Base-by-base conservation (phyloP, 148 eudicot species). In the Selenicereus undatus region DNA sequence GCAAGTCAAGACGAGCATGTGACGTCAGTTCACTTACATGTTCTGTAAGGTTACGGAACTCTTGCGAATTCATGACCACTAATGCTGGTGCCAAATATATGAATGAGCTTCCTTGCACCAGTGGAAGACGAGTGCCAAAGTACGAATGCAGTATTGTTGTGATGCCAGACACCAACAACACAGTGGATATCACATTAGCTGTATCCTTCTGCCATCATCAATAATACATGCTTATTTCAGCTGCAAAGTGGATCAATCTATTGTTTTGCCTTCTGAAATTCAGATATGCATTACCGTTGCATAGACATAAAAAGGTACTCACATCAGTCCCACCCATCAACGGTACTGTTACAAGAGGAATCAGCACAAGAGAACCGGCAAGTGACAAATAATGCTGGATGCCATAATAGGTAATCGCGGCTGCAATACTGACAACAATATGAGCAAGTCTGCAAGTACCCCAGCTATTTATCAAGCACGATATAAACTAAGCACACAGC, bases 81-180 rank as follows among this genome's bases (percentile, higher is more conserved):
- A 93, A 87, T 81, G 92, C 97, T 68, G 99, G 97, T 56, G 97
- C 97, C 88, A 93, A 85, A 87, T 91, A 96, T 80, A 93, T 93
- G 89, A 96, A 96, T 70, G 99, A 96, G 88, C 98, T 91, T 83
- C 99, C 99, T 85, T 93, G 98, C 82, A 96, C 90, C 89, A 96
- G 78, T 30, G 99, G 99, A 77, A 96, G 93, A n/a, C 98, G 91
- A 81, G 99, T 96, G 26, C 99, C 99, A 78, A 96, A 89, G 82
- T 86, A 93, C 39, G 92, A 87, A 84, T 96, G 92, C 78, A 96
- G 83, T 78, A 96, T 84, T 5, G 99, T 96, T 69, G 99, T 84
- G 83, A 93, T 80, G 86, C 99, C 98, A 81, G 99, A 91, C 29
- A 96, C 89, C 71, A 96, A 83, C 84, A 93, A 80, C 90, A 93